phyloP scores from a whole-genome alignment of 257 asterid species.

The Nicotiana paniculata region DNA sequence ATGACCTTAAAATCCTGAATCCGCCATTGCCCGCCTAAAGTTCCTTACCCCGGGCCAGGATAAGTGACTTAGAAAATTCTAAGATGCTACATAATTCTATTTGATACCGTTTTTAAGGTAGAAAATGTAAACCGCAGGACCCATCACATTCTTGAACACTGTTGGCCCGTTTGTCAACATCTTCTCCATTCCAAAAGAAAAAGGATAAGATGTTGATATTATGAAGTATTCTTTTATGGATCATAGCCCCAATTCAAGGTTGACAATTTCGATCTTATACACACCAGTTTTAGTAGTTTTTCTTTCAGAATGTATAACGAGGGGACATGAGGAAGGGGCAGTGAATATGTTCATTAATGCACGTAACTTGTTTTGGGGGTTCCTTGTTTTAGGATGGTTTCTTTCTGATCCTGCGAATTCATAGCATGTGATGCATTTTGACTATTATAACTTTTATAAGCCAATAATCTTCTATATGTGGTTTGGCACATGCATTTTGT shows the following conservation, averaged over 20 bases:
- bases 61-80: no score
- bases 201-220: neutral
- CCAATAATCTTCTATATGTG: neutral
- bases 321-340: neutral
- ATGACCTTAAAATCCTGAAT: no score
- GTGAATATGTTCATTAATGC: neutral
- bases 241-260: neutral
- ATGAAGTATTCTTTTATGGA: neutral
- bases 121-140: no score
- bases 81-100: no score
- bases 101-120: no score
- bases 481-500: neutral
- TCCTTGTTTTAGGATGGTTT: neutral
- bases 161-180: neutral
- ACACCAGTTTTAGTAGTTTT: neutral
- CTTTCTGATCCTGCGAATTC: neutral
- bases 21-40: no score
- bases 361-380: neutral
- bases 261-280: neutral
- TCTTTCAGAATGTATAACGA: neutral
- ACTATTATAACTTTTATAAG: neutral
- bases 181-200: neutral
- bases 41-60: no score
- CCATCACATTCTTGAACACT: neutral
- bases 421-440: neutral